Conservation (phyloP, 1,139 yeast genomes). For the Yamadazyma dendronema region DNA sequence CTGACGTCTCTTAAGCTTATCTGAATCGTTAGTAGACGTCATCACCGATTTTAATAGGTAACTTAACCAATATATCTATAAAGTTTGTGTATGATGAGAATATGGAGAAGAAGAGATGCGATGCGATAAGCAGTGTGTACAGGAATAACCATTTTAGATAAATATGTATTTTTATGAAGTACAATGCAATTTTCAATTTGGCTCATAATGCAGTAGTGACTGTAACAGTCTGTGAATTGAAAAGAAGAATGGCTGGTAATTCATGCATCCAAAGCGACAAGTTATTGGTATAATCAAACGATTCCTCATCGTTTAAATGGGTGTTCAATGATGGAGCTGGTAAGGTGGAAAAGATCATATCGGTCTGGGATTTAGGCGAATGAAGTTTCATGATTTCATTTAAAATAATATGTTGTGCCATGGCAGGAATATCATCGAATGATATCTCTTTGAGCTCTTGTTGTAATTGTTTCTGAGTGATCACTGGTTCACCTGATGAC, state of each 20-base stretch:
- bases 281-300: conserved; percentile 72
- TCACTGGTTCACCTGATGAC: conserved; percentile 7
- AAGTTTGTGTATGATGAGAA: conserved; percentile 6
- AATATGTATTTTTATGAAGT: too few relatives aligned
- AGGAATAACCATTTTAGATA: too few relatives aligned
- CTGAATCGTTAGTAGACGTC: conserved; percentile 23
- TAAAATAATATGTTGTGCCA: conserved; percentile 84
- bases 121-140: too few relatives aligned
- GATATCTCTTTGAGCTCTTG: conserved; percentile 45
- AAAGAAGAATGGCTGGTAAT: conserved; percentile 75
- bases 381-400: conserved; percentile 76
- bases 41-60: conserved; percentile 1
- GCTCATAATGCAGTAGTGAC: conserved; percentile 82
- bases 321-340: conserved; percentile 89
- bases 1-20: conserved; percentile 34
- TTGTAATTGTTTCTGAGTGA: conserved; percentile 39
- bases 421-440: conserved; percentile 85
- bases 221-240: conserved; percentile 91
- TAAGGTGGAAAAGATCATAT: conserved; percentile 78
- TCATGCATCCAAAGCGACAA: conserved; percentile 78
- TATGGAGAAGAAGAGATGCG: background rate
- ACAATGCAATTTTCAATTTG: too few relatives aligned
- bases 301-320: conserved; percentile 63
- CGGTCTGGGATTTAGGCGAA: conserved; percentile 57
- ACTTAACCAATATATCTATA: background rate